Conservation (phyloP, 257 asterid species). For the Fraxinus pennsylvanica region DNA sequence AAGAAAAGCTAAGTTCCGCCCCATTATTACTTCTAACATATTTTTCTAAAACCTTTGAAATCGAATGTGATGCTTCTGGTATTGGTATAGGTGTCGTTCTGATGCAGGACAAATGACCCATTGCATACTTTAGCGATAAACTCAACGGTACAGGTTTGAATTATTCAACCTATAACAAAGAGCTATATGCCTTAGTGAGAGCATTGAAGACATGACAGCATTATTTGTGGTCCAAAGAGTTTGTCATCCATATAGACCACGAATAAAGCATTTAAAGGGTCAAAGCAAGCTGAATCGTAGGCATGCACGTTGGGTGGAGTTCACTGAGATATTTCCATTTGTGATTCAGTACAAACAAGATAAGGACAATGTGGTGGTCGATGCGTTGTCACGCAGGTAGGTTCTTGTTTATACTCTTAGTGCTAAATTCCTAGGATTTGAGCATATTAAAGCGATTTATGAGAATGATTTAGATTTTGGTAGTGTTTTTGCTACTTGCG, state of each 20-base stretch:
- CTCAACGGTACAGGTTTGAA: not conserved
- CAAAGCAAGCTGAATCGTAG: not conserved
- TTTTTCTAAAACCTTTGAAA: not conserved
- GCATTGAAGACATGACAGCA: not conserved
- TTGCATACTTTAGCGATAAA: not conserved
- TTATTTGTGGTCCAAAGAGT: not conserved
- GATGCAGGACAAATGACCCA: not conserved
- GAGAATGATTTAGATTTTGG: not conserved
- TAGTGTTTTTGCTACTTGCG: too few relatives aligned
- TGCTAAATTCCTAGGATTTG: not conserved
- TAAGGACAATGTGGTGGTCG: not conserved
- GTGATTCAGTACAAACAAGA: not conserved
- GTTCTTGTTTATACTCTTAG: not conserved
- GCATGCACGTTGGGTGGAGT: not conserved
- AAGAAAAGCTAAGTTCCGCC: not conserved
- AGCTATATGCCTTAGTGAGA: not conserved
- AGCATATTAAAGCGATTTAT: not conserved
- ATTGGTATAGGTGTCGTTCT: too few relatives aligned
- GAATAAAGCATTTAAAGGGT: not conserved
- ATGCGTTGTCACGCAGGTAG: not conserved
- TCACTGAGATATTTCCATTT: not conserved
- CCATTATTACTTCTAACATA: not conserved
- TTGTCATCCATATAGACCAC: not conserved
- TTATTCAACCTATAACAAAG: conserved; percentile 6
- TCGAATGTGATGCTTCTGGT: not conserved